Evolutionary conservation across 306 rosid species (phyloP).

Genomic region (Cyamopsis tetragonoloba): DNA sequence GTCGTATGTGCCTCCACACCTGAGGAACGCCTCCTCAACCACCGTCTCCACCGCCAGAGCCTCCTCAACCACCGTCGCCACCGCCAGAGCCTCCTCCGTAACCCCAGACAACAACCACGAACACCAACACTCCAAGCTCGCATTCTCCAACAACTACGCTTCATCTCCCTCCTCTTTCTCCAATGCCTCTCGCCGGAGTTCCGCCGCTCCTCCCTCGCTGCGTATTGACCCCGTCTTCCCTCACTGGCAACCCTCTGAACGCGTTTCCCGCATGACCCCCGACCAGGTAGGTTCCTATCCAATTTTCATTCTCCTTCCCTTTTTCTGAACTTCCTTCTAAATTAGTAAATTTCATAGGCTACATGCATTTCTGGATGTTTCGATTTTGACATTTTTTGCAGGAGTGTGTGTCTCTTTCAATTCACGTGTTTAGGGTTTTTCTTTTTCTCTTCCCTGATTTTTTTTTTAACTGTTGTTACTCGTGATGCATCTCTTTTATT

Average conservation of each 20-base stretch:
- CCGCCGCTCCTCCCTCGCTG: conserved; percentile 30
- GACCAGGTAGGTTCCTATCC: conserved; percentile 67
- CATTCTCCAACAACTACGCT: conserved; percentile 32
- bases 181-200: conserved; percentile 54
- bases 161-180: conserved; percentile 14
- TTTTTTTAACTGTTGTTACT: background rate
- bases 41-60: conserved; percentile 39
- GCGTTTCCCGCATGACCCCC: conserved; percentile 71
- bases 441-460: background rate
- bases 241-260: conserved; percentile 75
- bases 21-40: conserved; percentile 51
- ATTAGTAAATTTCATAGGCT: background rate
- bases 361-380: background rate
- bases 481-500: background rate
- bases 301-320: background rate
- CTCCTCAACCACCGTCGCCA: conserved; percentile 42
- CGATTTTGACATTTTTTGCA: background rate
- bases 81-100: conserved; percentile 35
- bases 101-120: conserved; percentile 34
- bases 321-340: background rate
- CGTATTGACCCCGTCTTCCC: conserved; percentile 48
- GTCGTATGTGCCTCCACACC: conserved; percentile 91
- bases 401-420: background rate
- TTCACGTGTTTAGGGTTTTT: conserved; percentile 29
- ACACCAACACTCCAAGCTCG: conserved; percentile 45